Evolutionary conservation across 345 rosid genomes (phyloP).

Genomic region (Reutealis trisperma): DNA sequence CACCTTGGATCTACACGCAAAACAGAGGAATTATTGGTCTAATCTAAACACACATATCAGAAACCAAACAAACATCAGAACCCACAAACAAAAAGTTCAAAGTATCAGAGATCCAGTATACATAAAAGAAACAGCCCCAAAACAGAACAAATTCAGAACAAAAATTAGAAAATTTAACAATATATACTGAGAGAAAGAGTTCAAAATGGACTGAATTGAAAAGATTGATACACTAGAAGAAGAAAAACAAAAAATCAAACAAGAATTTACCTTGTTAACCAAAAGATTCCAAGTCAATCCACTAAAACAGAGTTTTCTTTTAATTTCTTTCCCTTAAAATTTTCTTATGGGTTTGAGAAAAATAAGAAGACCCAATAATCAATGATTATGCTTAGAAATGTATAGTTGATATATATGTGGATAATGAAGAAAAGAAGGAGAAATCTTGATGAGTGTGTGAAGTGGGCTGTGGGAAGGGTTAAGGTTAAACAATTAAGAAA

Average conservation of each 20-base stretch:
- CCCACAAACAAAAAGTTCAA: no score
- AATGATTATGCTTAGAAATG: no score
- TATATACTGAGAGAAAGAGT: neutral
- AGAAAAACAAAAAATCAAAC: no score
- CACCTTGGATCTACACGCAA: slow-evolving; percentile 22
- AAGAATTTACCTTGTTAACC: neutral
- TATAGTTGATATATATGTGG: no score
- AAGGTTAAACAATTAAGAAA: neutral
- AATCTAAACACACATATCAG: neutral
- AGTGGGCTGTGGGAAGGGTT: neutral
- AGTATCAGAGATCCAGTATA: neutral
- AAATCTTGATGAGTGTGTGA: neutral
- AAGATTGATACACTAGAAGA: no score
- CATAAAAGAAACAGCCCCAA: neutral
- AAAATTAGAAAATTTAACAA: no score
- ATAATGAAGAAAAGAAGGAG: neutral
- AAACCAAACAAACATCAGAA: neutral
- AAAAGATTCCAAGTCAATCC: neutral
- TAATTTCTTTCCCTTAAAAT: no score
- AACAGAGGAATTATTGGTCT: neutral
- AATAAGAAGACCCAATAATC: no score
- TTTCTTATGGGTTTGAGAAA: no score
- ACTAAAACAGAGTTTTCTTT: no score
- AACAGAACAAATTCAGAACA: no score
- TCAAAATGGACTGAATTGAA: no score